Base-by-base conservation (phyloP, 768 basidiomycete species). In the Cubamyces sp. region DNA sequence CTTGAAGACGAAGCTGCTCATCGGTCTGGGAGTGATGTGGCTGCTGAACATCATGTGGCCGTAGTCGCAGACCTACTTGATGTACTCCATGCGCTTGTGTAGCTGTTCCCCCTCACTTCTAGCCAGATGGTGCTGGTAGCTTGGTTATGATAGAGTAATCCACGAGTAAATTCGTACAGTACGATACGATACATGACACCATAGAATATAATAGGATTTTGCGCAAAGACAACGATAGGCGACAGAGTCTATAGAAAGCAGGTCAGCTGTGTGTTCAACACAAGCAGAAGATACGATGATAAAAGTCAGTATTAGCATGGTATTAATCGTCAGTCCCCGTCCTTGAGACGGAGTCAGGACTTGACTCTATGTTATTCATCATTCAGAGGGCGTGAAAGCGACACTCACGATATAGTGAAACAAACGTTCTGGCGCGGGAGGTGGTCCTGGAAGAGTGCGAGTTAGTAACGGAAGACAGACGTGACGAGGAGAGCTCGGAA, bases 301-400 rank as follows among this genome's bases (percentile, higher is more conserved):
- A 57, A 62, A 67, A 28, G 68, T 77, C 91, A 93, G 90, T 82
- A 92, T 93, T 92, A 93, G 91, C 91, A 93, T 92, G 91, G 89
- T 81, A 73, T 62, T 76, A 74, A 78, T 91, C 90, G 80, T 90
- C 88, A 89, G 79, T 74, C 70, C 79, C 77, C 74, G 81, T 88
- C 87, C 87, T 81, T 84, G 60, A 84, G 87, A 90, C 82, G 75
- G 77, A 79, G 74, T 92, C 86, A 87, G 91, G 78, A 90, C 91
- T 93, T 92, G 91, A 92, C 91, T 91, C 90, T 92, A 84, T 85
- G 79, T 80, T 85, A 72, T 81, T 85, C 80, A 91, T 88, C 91
- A 85, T 69, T 76, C 67, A 62, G 67, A 25, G 14, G 12, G 7
- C 58, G 51, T 6, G 64, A 64, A 67, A 46, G 51, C 4, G 19